Evolutionary conservation across 768 basidiomycete genomes (phyloP).

Genomic region (Termitomyces sp.): DNA sequence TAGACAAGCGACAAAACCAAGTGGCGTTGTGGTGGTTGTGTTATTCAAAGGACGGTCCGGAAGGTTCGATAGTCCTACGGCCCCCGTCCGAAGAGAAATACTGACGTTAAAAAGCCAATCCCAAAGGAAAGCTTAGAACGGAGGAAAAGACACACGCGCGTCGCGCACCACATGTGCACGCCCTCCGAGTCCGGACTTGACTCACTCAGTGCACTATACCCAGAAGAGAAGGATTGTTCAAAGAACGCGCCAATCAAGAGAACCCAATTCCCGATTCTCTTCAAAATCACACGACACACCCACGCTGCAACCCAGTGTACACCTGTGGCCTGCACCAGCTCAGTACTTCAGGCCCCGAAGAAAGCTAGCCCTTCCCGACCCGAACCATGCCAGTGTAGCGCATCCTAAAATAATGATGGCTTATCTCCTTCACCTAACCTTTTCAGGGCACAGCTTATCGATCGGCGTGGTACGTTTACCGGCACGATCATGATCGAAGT

Average conservation of each 20-base stretch:
- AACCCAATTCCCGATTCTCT: background rate
- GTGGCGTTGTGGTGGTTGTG: background rate
- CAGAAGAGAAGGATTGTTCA: background rate
- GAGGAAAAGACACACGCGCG: background rate
- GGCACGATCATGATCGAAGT: constrained; percentile 1
- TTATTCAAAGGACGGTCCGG: background rate
- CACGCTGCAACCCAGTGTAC: background rate
- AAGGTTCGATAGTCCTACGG: background rate
- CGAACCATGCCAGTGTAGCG: background rate
- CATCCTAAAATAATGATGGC: background rate
- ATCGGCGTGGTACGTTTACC: background rate
- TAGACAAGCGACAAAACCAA: no score
- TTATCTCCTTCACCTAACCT: background rate
- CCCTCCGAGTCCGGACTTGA: background rate
- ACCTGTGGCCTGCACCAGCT: background rate
- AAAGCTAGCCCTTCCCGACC: background rate
- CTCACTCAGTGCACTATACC: background rate
- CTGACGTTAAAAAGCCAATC: background rate
- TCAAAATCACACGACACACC: background rate
- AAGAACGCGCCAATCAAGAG: background rate
- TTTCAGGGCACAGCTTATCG: background rate
- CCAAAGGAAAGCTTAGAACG: background rate
- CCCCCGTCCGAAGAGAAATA: background rate
- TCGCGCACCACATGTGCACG: background rate
- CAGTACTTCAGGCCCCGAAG: background rate